phyloP scores from a whole-genome alignment of 2,329 filamentous ascomycete genomes.

The Fusarium irregulare region DNA sequence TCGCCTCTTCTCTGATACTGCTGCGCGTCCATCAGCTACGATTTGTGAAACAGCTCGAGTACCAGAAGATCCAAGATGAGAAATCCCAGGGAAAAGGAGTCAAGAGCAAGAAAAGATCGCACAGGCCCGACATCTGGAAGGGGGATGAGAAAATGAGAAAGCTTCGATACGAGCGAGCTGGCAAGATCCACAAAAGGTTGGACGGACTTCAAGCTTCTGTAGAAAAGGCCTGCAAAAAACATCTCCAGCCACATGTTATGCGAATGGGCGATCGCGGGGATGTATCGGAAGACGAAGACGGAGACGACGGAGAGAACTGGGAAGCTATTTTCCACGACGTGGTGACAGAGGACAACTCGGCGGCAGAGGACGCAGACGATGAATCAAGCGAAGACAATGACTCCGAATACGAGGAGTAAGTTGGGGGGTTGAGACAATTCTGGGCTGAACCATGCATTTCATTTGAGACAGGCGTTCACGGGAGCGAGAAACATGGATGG shows the following conservation, averaged over 20 bases:
- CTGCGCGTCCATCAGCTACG: slow-evolving; percentile 28
- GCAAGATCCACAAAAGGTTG: slow-evolving; percentile 2
- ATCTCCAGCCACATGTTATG: neutral
- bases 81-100: neutral
- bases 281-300: neutral
- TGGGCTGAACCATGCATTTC: neutral
- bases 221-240: slow-evolving; percentile 28
- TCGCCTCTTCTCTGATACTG: slow-evolving; percentile 3
- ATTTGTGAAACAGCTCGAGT: slow-evolving; percentile 18
- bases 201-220: slow-evolving; percentile 9
- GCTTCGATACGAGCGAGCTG: neutral
- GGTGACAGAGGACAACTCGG: neutral
- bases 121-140: slow-evolving; percentile 18
- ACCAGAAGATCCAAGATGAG: neutral
- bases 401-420: slow-evolving; percentile 27
- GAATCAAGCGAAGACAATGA: slow-evolving; percentile 15
- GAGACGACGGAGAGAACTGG: neutral
- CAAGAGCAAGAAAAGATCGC: neutral
- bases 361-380: slow-evolving; percentile 9
- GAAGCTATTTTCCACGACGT: neutral
- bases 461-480: neutral
- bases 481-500: neutral
- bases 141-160: slow-evolving; percentile 15
- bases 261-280: neutral
- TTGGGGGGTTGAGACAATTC: neutral